phyloP scores from a whole-genome alignment of 2,329 filamentous ascomycete genomes.

The Sporothrix protearum region DNA sequence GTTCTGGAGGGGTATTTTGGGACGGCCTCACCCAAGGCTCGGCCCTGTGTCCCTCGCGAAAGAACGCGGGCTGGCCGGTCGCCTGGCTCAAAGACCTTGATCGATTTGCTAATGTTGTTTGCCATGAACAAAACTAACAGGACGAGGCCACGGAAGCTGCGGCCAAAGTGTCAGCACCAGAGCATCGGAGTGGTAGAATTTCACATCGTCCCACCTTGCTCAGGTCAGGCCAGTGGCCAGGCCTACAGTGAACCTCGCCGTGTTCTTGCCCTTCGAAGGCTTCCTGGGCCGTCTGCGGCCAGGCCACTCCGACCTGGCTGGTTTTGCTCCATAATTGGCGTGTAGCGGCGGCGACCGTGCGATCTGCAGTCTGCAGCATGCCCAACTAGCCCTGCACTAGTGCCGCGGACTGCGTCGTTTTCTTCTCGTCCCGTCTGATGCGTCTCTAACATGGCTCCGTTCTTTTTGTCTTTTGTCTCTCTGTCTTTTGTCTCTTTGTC shows the following conservation, averaged over 20 bases:
- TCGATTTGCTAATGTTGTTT: neutral
- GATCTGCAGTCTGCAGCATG: conserved; percentile 13
- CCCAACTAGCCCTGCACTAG: conserved; percentile 9
- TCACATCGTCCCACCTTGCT: neutral
- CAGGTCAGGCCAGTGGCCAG: neutral
- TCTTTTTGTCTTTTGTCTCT: neutral
- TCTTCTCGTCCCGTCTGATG: neutral
- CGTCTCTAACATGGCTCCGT: neutral
- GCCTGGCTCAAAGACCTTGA: neutral
- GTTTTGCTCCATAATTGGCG: neutral
- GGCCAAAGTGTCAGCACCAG: neutral
- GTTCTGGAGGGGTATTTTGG: neutral
- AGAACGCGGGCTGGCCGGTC: neutral
- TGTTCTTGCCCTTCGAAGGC: too few species aligned
- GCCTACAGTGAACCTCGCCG: neutral
- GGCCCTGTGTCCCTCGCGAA: neutral
- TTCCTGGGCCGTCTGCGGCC: neutral
- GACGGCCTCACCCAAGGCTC: neutral
- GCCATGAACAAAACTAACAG: neutral
- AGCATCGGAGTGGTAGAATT: neutral
- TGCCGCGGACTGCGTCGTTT: conserved; percentile 8
- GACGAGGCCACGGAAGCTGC: neutral
- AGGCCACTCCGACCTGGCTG: conserved; percentile 5
- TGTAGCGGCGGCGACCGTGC: conserved; percentile 5
- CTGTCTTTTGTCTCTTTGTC: neutral